Evolutionary conservation across 1,139 yeast species (phyloP).

Genomic region (Starmera stellimalicola): DNA sequence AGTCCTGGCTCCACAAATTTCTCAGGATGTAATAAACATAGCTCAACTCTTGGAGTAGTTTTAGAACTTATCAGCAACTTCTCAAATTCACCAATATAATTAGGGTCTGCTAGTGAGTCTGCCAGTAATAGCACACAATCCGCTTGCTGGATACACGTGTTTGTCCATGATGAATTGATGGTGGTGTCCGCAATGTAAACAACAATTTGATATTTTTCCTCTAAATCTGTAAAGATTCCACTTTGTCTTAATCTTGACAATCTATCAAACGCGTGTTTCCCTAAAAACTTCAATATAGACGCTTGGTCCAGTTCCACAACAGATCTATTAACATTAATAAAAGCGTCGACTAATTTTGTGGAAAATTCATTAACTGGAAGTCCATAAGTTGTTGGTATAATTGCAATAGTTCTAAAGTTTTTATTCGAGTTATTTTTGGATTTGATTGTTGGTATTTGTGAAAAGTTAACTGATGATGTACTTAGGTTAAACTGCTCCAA

Average conservation of each 20-base stretch:
- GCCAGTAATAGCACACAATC: conserved; percentile 76
- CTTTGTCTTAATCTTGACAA: conserved; percentile 76
- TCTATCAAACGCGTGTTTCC: conserved; percentile 89
- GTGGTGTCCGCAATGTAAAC: conserved; percentile 85
- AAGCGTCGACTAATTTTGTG: conserved; percentile 54
- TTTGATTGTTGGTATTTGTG: conserved; percentile 20
- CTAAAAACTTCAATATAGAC: conserved; percentile 68
- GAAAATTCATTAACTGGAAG: conserved; percentile 86
- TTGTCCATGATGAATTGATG: conserved; percentile 81
- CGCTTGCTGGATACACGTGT: conserved; percentile 88
- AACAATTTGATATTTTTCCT: conserved; percentile 79
- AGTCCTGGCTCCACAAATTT: conserved; percentile 76
- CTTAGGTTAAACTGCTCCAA: conserved; percentile 6
- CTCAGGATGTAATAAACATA: conserved; percentile 78
- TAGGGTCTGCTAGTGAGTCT: conserved; percentile 59
- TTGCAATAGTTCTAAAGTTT: conserved; percentile 73
- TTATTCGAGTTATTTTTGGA: conserved; percentile 13
- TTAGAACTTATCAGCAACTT: conserved; percentile 61
- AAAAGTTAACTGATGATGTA: conserved; percentile 20
- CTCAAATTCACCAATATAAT: conserved; percentile 77
- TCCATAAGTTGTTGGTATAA: conserved; percentile 71
- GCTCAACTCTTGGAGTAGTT: conserved; percentile 82
- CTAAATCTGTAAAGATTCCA: conserved; percentile 85
- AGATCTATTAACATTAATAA: conserved; percentile 61
- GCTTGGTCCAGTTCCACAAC: conserved; percentile 80